Evolutionary conservation across 352 stramenopile genomes (phyloP), one percentile per base, ranked within the genome.

Genomic region (Phytophthora citricola): DNA sequence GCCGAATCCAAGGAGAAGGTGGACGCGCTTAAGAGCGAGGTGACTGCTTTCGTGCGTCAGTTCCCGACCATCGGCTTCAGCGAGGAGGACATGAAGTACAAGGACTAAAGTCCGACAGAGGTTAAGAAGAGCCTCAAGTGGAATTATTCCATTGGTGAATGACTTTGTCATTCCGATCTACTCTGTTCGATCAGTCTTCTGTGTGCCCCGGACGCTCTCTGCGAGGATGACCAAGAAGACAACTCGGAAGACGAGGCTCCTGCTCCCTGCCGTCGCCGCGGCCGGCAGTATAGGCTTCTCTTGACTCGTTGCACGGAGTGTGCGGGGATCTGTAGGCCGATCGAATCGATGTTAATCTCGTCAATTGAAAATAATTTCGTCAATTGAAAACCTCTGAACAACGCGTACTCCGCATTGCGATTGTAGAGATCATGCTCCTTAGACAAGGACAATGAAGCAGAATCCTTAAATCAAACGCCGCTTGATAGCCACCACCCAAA

Each of bases 31-130:
- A 88, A 92, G 72, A 72, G 75, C 34, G 89, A 98, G 43, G 97
- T 99, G 22, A 94, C 81, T 39, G 79, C 84, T 24, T 99, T 99
- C 76, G 91, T 97, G 58, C 93, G 91, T 44, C 79, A 91, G 53
- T 99, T 99, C 83, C 97, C 97, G 7, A 98, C 94, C 11, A 91
- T 99, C 58, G 97, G 97, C 45, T 99, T 98, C 67, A 88, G 96
- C 58, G 92, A 98, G 60, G 78, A 88, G n/a, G 91, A 97, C 66
- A 95, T 95, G 88, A 89, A 89, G 73, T 95, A 95, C 79, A 89
- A 91, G 82, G 72, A 93, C 43, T 93, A 91, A 60, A 20, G 43
- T 55, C 41, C 24, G 47, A 61, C 58, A 31, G n/a, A 43, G 26
- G 6, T 40, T 60, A 58, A 58, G 53, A 49, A 38, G 46, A 56